These are phyloP conservation scores for Fagopyrum esculentum DNA, from an alignment of 148 eudicot species.

Conservation along the genomic window DNA sequence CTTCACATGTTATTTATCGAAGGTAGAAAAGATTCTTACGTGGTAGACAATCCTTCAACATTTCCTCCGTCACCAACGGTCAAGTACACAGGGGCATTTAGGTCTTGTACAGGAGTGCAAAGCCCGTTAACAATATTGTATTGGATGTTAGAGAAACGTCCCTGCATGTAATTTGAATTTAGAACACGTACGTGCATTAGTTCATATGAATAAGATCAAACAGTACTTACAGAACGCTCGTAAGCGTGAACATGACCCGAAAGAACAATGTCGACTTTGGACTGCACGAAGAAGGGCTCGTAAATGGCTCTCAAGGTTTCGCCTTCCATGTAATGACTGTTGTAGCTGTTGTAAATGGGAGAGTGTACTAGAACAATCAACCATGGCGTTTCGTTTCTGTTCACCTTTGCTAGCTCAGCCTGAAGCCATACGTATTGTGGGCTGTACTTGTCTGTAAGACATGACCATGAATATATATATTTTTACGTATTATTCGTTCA, in stretches of 20 bases:
- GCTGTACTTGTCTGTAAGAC: background rate
- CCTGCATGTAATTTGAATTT: background rate
- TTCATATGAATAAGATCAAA: background rate
- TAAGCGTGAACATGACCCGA: slow-evolving; percentile 11
- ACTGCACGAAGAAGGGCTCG: slow-evolving; percentile 9
- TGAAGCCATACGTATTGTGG: slow-evolving; percentile 9
- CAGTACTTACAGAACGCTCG: slow-evolving; percentile 8
- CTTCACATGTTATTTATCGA: too few relatives aligned
- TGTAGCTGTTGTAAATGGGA: slow-evolving; percentile 11
- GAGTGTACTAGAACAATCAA: slow-evolving; percentile 13
- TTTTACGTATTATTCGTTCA: too few relatives aligned
- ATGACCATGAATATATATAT: too few relatives aligned
- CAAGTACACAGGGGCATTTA: background rate
- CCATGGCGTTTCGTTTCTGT: slow-evolving; percentile 16
- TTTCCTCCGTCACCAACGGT: slow-evolving; percentile 14
- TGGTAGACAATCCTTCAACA: slow-evolving; percentile 6
- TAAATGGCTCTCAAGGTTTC: slow-evolving; percentile 12
- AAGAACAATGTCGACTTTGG: slow-evolving; percentile 8
- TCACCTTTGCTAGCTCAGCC: slow-evolving; percentile 1
- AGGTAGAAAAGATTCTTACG: background rate
- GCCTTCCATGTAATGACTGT: slow-evolving; percentile 11
- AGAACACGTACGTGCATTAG: background rate
- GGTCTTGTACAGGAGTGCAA: slow-evolving; percentile 1
- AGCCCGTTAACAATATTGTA: slow-evolving; percentile 2
- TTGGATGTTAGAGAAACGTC: slow-evolving; percentile 5